Evolutionary conservation across 495 filamentous ascomycete species (phyloP).

Genomic region (Delitschia confertaspora): DNA sequence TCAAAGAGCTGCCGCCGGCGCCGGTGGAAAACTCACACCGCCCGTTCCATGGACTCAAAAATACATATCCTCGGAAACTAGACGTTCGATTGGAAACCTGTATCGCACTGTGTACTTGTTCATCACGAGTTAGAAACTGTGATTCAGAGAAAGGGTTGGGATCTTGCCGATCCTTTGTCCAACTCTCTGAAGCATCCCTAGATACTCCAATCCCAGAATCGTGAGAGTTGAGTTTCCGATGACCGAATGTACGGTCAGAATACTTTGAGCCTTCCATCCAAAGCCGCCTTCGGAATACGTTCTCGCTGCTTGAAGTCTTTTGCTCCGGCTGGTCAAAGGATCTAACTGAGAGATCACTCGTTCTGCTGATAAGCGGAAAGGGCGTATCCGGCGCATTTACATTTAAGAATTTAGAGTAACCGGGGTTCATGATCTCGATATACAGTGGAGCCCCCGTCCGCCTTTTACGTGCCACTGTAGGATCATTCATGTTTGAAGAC

Average conservation of each 20-base stretch:
- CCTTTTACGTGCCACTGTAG: conserved; percentile 17
- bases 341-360: conserved; percentile 9
- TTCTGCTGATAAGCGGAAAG: conserved; percentile 2
- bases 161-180: not conserved
- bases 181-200: conserved; percentile 1
- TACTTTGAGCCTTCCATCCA: conserved; percentile 34
- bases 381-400: conserved; percentile 3
- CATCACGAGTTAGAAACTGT: conserved; percentile 5
- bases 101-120: conserved; percentile 11
- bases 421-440: conserved; percentile 54
- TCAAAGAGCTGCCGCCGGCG: conserved; percentile 61
- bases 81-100: conserved; percentile 13
- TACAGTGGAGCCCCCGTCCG: conserved; percentile 37
- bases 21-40: conserved; percentile 74
- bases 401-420: conserved; percentile 51
- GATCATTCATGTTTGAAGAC: conserved; percentile 15
- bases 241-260: conserved; percentile 15
- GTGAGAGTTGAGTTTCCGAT: conserved; percentile 16
- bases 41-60: conserved; percentile 78
- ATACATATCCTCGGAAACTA: conserved; percentile 46
- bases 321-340: not conserved
- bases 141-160: not conserved
- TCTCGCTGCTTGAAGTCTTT: not conserved
- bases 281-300: conserved; percentile 28
- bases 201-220: conserved; percentile 6